Evolutionary conservation across 2,329 filamentous ascomycete genomes (phyloP), one percentile per base, ranked within the genome.

Genomic region (Xylariaceae sp.): DNA sequence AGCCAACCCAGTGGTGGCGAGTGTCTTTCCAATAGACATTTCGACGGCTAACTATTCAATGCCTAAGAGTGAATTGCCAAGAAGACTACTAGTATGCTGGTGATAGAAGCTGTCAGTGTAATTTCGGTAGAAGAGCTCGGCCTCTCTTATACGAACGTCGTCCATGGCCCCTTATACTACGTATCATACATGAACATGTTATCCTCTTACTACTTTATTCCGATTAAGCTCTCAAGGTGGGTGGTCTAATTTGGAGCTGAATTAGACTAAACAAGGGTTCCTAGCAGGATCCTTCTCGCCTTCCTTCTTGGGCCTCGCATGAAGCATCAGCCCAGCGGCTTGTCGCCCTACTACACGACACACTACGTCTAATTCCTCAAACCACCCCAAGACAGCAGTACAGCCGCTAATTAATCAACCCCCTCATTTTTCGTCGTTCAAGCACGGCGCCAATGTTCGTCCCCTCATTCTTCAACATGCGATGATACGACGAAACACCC

Each of bases 291-390:
- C 26, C 48, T 32, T 41, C 49, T 50, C 60, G 61, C 64, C 64
- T 67, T 66, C 65, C 65, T 63, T 57, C 50, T 67, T 64, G 1
- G 60, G 64, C 48, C 59, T 55, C 44, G 61, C 62, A 66, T 66
- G 54, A 54, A 16, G 59, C 53, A 48, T 55, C 42, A 48, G 55
- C 46, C 54, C 32, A 37, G 56, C 44, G 42, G 57, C 53, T 42
- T 32, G 32, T 40, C 20, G 20, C 40, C 47, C 26, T 51, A 26
- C 47, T 29, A 14, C 21, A 50, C 6, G 6, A 18, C 19, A 20
- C 43, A 48, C 45, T 44, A 50, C 44, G 18, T 29, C 29, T 42
- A 23, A 43, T 48, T 29, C 40, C 50, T 32, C 40, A 20, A 40
- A 40, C 29, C 26, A 21, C 43, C 37, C 23, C 29, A 50, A 45